Evolutionary conservation across 805 yeast genomes (phyloP).

Genomic region (Komagataella mondaviorum): DNA sequence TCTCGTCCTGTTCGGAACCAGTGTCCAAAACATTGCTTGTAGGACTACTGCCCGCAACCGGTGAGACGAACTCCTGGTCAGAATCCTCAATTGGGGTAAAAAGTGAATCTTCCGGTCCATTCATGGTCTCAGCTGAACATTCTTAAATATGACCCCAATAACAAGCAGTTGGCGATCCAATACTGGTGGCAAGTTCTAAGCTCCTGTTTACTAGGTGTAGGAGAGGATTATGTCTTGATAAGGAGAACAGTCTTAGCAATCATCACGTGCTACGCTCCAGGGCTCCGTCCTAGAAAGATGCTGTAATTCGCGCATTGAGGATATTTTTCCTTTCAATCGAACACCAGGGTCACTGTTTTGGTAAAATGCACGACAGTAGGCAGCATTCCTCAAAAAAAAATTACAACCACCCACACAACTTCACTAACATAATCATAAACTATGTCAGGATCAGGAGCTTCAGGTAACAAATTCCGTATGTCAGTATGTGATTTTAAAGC

Average conservation of each 20-base stretch:
- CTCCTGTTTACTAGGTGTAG: background rate
- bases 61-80: background rate
- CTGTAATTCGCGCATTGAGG: background rate
- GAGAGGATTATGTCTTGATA: background rate
- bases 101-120: background rate
- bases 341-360: background rate
- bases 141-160: background rate
- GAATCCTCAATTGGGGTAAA: background rate
- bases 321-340: background rate
- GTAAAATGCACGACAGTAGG: background rate
- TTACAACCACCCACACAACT: background rate
- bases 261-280: background rate
- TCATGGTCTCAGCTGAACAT: background rate
- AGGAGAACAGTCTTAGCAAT: background rate
- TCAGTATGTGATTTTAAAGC: slow-evolving; percentile 58
- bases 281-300: background rate
- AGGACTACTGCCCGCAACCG: background rate
- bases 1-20: background rate
- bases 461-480: slow-evolving; percentile 99
- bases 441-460: slow-evolving; percentile 91
- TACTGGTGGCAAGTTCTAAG: background rate
- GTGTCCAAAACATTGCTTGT: background rate
- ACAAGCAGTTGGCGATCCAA: background rate
- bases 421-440: slow-evolving; percentile 11
- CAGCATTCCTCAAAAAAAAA: background rate